Conservation (phyloP, 2,329 filamentous ascomycete species). For the Colletotrichum australisinense region DNA sequence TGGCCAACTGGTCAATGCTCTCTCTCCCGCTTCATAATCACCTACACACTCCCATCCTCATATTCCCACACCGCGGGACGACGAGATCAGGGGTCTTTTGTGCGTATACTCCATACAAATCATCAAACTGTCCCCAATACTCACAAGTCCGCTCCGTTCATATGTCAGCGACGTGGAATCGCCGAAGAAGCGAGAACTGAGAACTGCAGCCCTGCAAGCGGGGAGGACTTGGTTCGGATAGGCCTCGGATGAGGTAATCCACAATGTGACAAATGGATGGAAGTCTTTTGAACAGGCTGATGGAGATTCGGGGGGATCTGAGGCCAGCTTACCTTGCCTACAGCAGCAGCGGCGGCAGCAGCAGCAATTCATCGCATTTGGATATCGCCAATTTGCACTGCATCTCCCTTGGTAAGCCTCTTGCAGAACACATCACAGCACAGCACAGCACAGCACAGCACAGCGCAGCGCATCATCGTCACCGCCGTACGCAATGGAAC, state of each 20-base stretch:
- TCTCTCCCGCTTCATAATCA: not conserved
- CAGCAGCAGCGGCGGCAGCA: too few relatives aligned
- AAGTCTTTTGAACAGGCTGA: not conserved
- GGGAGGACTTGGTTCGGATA: not conserved
- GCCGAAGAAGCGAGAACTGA: not conserved
- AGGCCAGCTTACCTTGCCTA: not conserved
- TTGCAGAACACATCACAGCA: not conserved
- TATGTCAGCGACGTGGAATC: slow-evolving; percentile 14
- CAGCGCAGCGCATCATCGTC: not conserved
- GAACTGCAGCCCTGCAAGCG: slow-evolving; percentile 25
- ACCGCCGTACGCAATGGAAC: slow-evolving; percentile 16
- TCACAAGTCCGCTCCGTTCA: not conserved
- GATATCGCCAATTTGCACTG: slow-evolving; percentile 8
- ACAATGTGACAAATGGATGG: not conserved
- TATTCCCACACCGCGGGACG: slow-evolving; percentile 6
- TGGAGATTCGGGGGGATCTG: not conserved
- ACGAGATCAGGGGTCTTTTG: not conserved
- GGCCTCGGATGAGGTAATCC: not conserved
- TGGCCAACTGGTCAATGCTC: slow-evolving; percentile 7
- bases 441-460: not conserved
- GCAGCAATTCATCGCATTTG: not conserved
- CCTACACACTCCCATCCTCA: not conserved
- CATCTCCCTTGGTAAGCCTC: slow-evolving; percentile 18
- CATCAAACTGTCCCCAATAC: not conserved
- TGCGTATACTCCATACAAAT: not conserved